These are phyloP conservation scores for Eremochloa ophiuroides DNA, from an alignment of 176 grass and related monocot genomes.

Conservation along the genomic window DNA sequence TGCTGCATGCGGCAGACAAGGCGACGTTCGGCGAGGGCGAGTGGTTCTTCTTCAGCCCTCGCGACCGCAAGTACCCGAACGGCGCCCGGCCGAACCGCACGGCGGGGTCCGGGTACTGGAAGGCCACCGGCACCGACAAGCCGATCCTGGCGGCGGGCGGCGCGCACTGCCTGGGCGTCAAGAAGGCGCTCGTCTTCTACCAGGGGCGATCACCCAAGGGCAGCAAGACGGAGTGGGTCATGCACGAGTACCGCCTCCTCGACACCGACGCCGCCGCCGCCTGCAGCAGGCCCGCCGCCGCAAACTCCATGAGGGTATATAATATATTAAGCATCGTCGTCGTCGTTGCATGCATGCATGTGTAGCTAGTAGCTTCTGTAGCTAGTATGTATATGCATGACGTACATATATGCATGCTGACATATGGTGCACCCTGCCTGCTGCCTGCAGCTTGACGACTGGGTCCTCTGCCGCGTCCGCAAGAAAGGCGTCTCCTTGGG, in stretches of 20 bases:
- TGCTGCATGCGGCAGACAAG: too few relatives aligned
- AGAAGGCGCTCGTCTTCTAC: slow-evolving; percentile 59
- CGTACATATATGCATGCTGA: too few relatives aligned
- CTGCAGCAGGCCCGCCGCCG: background rate
- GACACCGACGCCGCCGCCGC: background rate
- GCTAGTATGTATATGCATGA: too few relatives aligned
- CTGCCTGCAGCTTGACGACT: slow-evolving; percentile 34
- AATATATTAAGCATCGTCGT: too few relatives aligned
- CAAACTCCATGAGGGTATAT: slow-evolving; percentile 19
- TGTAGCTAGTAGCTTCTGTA: too few relatives aligned
- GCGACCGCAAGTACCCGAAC: slow-evolving; percentile 49
- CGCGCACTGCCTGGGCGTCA: slow-evolving; percentile 43
- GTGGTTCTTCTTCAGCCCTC: slow-evolving; percentile 59
- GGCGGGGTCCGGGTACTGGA: slow-evolving; percentile 81
- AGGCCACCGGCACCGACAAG: slow-evolving; percentile 94
- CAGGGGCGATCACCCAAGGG: slow-evolving; percentile 38
- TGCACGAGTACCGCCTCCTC: slow-evolving; percentile 44
- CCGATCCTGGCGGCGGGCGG: slow-evolving; percentile 45
- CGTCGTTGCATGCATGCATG: too few relatives aligned
- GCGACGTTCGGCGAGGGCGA: slow-evolving; percentile 31
- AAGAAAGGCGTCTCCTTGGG: slow-evolving; percentile 8
- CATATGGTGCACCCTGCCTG: too few relatives aligned
- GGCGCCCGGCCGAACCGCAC: slow-evolving; percentile 38
- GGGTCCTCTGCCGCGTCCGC: slow-evolving; percentile 51
- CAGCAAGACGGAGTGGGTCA: slow-evolving; percentile 39